phyloP scores from a whole-genome alignment of 805 yeast genomes.

The Candida maesae region DNA sequence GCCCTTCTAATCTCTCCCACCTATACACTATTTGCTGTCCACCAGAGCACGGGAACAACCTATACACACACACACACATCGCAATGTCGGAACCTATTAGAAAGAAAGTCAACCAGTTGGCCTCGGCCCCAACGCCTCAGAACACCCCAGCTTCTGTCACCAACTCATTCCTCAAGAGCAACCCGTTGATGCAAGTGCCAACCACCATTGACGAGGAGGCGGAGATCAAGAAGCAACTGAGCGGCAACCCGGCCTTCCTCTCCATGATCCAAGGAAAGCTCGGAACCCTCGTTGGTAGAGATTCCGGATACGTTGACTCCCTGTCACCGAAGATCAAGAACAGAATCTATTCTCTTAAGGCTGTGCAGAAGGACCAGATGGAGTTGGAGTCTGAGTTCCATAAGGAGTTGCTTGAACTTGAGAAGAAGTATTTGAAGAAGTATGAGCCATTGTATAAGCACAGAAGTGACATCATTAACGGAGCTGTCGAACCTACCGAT shows the following conservation, averaged over 20 bases:
- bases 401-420: constrained; percentile 80
- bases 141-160: constrained; percentile 92
- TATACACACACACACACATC: neutral
- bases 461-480: constrained; percentile 69
- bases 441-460: constrained; percentile 74
- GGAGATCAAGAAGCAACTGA: constrained; percentile 42
- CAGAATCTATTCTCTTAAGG: constrained; percentile 78
- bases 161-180: constrained; percentile 63
- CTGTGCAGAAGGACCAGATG: constrained; percentile 75
- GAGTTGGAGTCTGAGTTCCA: constrained; percentile 88
- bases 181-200: constrained; percentile 47
- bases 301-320: constrained; percentile 78
- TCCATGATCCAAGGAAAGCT: constrained; percentile 88
- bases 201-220: constrained; percentile 63
- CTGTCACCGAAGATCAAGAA: constrained; percentile 71
- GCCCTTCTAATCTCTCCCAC: too few relatives aligned
- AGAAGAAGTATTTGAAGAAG: constrained; percentile 67
- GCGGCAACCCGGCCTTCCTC: constrained; percentile 76
- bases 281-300: constrained; percentile 77
- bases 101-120: constrained; percentile 67
- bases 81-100: constrained; percentile 86
- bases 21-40: too few relatives aligned
- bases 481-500: constrained; percentile 69
- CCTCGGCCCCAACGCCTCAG: constrained; percentile 97
- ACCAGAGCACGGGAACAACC: neutral